These are phyloP conservation scores for Nemania abortiva DNA, from an alignment of 2,329 filamentous ascomycete species.

Conservation along the genomic window DNA sequence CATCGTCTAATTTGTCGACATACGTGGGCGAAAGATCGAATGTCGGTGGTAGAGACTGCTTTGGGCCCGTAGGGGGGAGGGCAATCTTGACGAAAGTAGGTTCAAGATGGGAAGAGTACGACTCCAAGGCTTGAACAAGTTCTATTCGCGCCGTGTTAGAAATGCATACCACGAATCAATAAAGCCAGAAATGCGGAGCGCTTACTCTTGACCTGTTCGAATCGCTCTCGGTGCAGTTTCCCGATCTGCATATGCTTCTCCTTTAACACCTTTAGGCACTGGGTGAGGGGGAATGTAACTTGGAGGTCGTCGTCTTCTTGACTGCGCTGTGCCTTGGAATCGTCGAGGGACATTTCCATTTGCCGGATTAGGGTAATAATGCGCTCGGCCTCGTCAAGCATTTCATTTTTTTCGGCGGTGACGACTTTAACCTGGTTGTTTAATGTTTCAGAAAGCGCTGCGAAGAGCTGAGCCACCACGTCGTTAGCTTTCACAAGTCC, in stretches of 20 bases:
- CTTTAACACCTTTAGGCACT: constrained; percentile 83
- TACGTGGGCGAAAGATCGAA: constrained; percentile 96
- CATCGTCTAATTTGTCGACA: constrained; percentile 84
- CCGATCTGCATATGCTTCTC: constrained; percentile 86
- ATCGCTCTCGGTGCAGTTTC: constrained; percentile 89
- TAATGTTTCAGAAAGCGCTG: constrained; percentile 89
- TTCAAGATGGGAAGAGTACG: constrained; percentile 96
- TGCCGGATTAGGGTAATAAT: constrained; percentile 89
- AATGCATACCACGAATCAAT: not conserved
- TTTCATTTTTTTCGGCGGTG: constrained; percentile 86
- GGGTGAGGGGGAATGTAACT: constrained; percentile 84
- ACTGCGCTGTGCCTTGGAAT: constrained; percentile 73
- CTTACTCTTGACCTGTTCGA: constrained; percentile 94
- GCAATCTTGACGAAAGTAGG: constrained; percentile 86
- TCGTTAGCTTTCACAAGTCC: constrained; percentile 36
- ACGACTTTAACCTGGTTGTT: constrained; percentile 90
- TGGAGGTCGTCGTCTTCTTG: constrained; percentile 75
- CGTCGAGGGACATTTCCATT: constrained; percentile 91
- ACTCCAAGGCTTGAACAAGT: constrained; percentile 91
- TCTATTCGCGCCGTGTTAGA: constrained; percentile 63
- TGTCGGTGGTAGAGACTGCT: constrained; percentile 79
- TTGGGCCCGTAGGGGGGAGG: constrained; percentile 83
- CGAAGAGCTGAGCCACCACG: constrained; percentile 76
- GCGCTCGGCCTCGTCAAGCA: constrained; percentile 89
- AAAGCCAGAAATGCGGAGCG: constrained; percentile 31